Base-by-base conservation (phyloP, 306 rosid genomes). In the Hylodesmum podocarpum region DNA sequence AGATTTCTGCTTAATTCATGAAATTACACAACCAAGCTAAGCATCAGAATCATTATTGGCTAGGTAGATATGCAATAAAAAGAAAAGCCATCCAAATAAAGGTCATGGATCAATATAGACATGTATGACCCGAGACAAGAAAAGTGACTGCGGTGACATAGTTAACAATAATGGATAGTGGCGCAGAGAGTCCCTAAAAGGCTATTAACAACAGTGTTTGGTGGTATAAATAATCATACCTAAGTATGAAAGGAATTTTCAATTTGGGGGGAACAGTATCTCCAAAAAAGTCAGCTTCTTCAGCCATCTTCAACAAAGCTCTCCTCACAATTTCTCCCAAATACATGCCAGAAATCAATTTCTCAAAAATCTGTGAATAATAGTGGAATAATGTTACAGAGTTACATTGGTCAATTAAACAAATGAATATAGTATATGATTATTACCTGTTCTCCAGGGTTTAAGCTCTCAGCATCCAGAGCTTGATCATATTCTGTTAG, bases 311-410 rank as follows among this genome's bases (percentile, higher is more conserved):
- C 69, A 83, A 80, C 72, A 93, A 79, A 83, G 75, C 91, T 85
- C 96, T 85, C 54, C 98, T 87, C 9, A 89, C 87, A 9, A 93
- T 76, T 43, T 93, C 98, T 39, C 97, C 97, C 82, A 93, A 86
- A 77, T 93, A 93, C 98, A 93, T 91, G 37, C 98, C 98, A 76
- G 98, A 93, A 57, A 91, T 82, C 46, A 91, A 66, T 92, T 93
- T 93, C 88, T 93, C 98, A 57, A 93, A 91, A 33, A 89, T 91
- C 98, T 93, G 97, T 19, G 10, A 31, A 78, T 70, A 80, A 77
- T 31, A 70, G 80, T 70, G 68, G 83, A 81, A 77, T 79, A 13
- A 34, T 76, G 21, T 77, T 72, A 77, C 69, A 70, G 27, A 69
- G 66, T 33, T 16, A 33, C 7, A 76, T 13, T 29, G 43, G 64